Percentiles rank a stretch among this genome's conserved stretches.
phyloP scores from a whole-genome alignment of 129 eudicot genomes.

The Heracleum sosnowskyi region DNA sequence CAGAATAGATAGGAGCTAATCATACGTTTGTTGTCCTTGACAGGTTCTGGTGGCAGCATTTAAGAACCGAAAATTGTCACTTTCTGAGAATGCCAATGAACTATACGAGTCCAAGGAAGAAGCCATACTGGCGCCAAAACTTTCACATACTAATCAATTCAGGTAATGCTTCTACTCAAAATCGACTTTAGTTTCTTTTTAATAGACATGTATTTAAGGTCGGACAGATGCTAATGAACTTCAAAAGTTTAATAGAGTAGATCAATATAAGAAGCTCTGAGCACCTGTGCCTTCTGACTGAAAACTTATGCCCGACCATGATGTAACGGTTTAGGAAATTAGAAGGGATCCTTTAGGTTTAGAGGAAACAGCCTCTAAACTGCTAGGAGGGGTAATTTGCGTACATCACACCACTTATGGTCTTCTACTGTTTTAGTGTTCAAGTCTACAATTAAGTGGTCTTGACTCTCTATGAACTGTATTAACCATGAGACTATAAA shows the following conservation, averaged over 20 bases:
- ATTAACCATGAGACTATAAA: not conserved
- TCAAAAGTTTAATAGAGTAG: not conserved
- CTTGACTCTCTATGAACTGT: not conserved
- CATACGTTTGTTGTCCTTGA: not conserved
- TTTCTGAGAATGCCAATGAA: conserved; percentile 41
- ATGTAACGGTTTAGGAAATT: too few species aligned
- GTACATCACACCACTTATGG: too few species aligned
- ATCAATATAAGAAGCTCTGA: too few species aligned
- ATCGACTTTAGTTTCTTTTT: not conserved
- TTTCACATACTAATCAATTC: conserved; percentile 49
- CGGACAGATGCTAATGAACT: not conserved
- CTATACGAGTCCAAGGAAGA: conserved; percentile 45
- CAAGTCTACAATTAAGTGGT: too few species aligned
- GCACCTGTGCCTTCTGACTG: too few species aligned
- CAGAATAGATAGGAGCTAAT: not conserved
- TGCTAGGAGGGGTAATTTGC: too few species aligned
- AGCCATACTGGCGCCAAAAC: conserved; percentile 27
- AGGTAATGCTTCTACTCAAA: conserved; percentile 20
- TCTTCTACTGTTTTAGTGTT: too few species aligned
- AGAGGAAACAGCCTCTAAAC: too few species aligned
- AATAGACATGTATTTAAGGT: not conserved
- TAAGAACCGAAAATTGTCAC: conserved; percentile 39
- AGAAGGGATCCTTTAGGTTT: too few species aligned
- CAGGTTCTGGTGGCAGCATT: conserved; percentile 54
- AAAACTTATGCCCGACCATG: too few species aligned